Evolutionary conservation across 2,329 filamentous ascomycete genomes (phyloP), one percentile per base, ranked within the genome.

Genomic region (Scorias spongiosa): DNA sequence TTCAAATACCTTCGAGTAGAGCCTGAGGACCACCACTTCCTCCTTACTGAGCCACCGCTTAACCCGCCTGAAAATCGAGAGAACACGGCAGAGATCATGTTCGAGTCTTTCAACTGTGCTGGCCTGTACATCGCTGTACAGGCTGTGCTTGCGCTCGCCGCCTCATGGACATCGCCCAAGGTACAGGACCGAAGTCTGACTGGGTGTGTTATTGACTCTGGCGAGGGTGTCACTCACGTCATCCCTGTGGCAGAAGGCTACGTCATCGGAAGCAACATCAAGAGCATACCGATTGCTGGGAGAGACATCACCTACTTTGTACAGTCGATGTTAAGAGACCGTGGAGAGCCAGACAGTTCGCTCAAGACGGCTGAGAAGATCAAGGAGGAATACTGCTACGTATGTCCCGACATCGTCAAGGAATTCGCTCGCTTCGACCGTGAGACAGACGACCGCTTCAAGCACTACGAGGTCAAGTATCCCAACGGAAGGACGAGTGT

Each of bases 231-330:
- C 40, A 98, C 91, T 30, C 91, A 98, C 71, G 91, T 98, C 55
- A 98, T 98, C 55, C 91, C 91, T 37, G 91, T 98, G 40, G 91
- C 91, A 15, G 91, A 98, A 68, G 91, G 91, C 50, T 98, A 98
- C 66, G 91, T 98, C 53, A 98, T 98, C 63, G 91, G 89, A 38
- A 96, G 89, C 26, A 95, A 89, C 15, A 98, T 98, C 70, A 98
- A 98, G 71, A 95, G 88, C 49, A 94, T 98, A 54, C 91, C 93
- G 6, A 94, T 98, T 57, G 91, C 91, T 43, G 91, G 91, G 59
- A 84, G 91, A 66, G 93, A 98, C 63, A 93, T 98, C 57, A 98
- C 91, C 58, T 95, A 96, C 66, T 98, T 98, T 60, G 89, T 98
- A 42, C 91, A 98, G 66, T 93, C 84, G 49, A 75, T 98, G 47